Evolutionary conservation across 768 basidiomycete genomes (phyloP).

Genomic region (Macrolepiota fuliginosa): DNA sequence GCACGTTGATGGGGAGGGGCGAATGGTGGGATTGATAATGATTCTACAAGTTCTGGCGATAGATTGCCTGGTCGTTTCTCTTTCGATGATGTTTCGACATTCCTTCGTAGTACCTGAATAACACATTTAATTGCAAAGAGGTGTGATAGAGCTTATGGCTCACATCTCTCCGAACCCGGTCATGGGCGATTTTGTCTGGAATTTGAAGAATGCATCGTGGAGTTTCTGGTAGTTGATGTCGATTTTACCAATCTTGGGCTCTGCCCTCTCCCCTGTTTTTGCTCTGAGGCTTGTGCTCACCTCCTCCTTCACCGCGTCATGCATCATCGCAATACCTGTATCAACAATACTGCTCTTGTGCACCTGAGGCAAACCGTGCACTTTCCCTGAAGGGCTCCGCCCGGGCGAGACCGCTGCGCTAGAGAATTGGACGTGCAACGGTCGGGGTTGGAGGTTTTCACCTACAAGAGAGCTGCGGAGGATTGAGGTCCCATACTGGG

Average conservation of each 20-base stretch:
- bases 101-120: constrained; percentile 94
- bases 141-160: constrained; percentile 23
- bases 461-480: too few relatives aligned
- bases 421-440: too few relatives aligned
- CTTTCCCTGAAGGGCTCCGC: too few relatives aligned
- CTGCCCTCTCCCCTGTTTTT: constrained; percentile 96
- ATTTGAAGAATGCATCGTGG: constrained; percentile 99
- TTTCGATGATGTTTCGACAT: constrained; percentile 96
- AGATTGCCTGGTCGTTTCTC: constrained; percentile 97
- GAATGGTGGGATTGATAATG: constrained; percentile 94
- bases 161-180: constrained; percentile 97
- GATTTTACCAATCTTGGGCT: constrained; percentile 99
- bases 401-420: too few relatives aligned
- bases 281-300: constrained; percentile 93
- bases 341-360: constrained; percentile 66
- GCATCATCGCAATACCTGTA: constrained; percentile 98
- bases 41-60: constrained; percentile 97
- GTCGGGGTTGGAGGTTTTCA: too few relatives aligned
- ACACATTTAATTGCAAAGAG: background rate
- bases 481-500: too few relatives aligned
- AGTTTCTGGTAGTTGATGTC: constrained; percentile 99
- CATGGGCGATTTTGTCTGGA: constrained; percentile 89
- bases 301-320: constrained; percentile 98
- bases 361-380: too few relatives aligned
- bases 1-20: constrained; percentile 99